Evolutionary conservation across 169 alveolate species (phyloP).

Genomic region (Eimeria acervulina): DNA sequence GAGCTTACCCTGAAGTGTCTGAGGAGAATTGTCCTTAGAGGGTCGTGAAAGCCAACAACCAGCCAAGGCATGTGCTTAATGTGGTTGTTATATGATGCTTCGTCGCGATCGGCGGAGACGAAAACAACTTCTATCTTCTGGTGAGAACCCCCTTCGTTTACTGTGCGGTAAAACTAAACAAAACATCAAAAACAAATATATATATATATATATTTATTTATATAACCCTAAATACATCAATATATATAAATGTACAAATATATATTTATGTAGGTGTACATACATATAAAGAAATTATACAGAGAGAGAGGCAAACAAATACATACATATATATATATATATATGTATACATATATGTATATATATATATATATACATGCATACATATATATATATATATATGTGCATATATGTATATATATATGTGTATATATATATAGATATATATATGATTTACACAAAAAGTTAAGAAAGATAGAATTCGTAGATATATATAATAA

Average conservation of each 20-base stretch:
- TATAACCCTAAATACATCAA: too few relatives aligned
- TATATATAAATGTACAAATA: background rate
- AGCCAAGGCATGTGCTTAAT: constrained; percentile 88
- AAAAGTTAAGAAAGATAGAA: too few relatives aligned
- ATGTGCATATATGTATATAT: too few relatives aligned
- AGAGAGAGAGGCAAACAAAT: background rate
- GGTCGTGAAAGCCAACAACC: constrained; percentile 86
- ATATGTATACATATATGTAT: background rate
- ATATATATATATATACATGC: background rate
- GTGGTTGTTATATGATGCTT: constrained; percentile 83
- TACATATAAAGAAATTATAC: background rate
- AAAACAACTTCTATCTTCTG: constrained; percentile 88
- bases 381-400: too few relatives aligned
- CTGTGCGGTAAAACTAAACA: constrained; percentile 86
- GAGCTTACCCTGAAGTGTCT: constrained; percentile 86
- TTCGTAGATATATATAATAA: too few relatives aligned
- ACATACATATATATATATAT: too few relatives aligned
- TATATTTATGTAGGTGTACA: too few relatives aligned
- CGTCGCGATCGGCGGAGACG: constrained; percentile 85
- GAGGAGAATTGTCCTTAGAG: constrained; percentile 85
- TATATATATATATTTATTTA: too few relatives aligned
- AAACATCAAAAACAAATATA: too few relatives aligned
- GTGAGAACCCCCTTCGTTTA: constrained; percentile 87
- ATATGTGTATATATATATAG: too few relatives aligned
- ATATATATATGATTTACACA: too few relatives aligned